Conservation (phyloP, 768 basidiomycete species). For the Boletus sp. region DNA sequence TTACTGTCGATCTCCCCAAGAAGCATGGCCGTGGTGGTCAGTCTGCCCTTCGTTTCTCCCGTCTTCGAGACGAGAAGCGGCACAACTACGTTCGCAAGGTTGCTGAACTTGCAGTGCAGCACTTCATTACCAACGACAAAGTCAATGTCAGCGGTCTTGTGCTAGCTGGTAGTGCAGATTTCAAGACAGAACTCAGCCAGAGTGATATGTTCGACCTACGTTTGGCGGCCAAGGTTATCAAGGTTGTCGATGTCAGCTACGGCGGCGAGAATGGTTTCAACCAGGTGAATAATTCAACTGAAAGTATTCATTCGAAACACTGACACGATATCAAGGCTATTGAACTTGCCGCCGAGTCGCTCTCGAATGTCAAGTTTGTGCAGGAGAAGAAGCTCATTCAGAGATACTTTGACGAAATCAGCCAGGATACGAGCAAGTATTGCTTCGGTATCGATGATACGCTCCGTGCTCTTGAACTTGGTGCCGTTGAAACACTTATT, state of each 20-base stretch:
- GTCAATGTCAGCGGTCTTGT: slow-evolving; percentile 97
- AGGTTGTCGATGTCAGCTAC: slow-evolving; percentile 97
- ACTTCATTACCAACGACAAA: slow-evolving; percentile 97
- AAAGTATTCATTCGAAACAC: background rate
- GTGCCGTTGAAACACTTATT: slow-evolving; percentile 93
- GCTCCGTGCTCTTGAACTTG: slow-evolving; percentile 92
- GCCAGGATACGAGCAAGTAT: slow-evolving; percentile 92
- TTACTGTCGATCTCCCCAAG: slow-evolving; percentile 98
- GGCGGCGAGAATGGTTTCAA: slow-evolving; percentile 99
- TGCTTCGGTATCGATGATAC: slow-evolving; percentile 98
- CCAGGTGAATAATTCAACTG: slow-evolving; percentile 54
- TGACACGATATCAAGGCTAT: slow-evolving; percentile 62
- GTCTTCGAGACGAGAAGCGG: slow-evolving; percentile 97
- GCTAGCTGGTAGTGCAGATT: slow-evolving; percentile 94
- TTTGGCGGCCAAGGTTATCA: slow-evolving; percentile 88
- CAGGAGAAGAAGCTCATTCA: slow-evolving; percentile 99
- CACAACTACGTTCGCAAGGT: slow-evolving; percentile 99
- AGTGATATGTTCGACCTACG: slow-evolving; percentile 95
- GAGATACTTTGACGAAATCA: slow-evolving; percentile 98
- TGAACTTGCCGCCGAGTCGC: slow-evolving; percentile 91
- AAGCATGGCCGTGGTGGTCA: slow-evolving; percentile 99
- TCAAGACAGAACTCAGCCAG: slow-evolving; percentile 96
- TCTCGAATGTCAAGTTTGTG: slow-evolving; percentile 98
- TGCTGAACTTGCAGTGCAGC: slow-evolving; percentile 93
- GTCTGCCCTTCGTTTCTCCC: slow-evolving; percentile 98